Conservation (phyloP, 2,329 filamentous ascomycete species). For the Exophiala sp. region DNA sequence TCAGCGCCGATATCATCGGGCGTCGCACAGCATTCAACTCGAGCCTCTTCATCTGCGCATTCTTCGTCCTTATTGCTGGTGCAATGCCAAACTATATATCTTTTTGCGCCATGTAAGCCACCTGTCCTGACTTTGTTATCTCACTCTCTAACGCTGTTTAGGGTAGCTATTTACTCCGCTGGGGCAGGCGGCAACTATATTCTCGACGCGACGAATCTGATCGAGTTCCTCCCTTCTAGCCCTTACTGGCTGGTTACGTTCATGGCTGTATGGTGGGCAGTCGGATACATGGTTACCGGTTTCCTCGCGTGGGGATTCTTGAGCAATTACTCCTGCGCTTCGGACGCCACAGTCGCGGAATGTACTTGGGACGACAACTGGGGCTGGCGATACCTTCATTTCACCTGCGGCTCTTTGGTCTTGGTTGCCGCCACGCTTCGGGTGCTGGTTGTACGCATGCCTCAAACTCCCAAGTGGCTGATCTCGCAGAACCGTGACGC, state of each 20-base stretch:
- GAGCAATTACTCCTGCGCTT: conserved; percentile 46
- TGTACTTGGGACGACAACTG: conserved; percentile 52
- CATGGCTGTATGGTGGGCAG: conserved; percentile 35
- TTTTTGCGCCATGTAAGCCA: conserved; percentile 17
- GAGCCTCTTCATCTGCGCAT: conserved; percentile 59
- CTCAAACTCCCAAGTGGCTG: conserved; percentile 57
- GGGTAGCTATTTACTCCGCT: conserved; percentile 22
- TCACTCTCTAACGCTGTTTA: neutral
- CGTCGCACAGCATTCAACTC: conserved; percentile 66
- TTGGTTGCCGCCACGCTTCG: conserved; percentile 52
- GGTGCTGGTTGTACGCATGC: conserved; percentile 52
- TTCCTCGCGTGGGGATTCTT: conserved; percentile 56
- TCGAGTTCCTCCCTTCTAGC: conserved; percentile 55
- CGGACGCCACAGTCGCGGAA: conserved; percentile 35
- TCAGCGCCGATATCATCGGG: conserved; percentile 65
- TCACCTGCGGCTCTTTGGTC: conserved; percentile 52
- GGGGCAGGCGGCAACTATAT: conserved; percentile 24
- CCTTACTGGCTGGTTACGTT: conserved; percentile 57
- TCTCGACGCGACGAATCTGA: conserved; percentile 47
- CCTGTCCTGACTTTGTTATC: neutral
- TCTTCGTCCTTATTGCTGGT: conserved; percentile 62
- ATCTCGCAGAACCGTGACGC: conserved; percentile 52
- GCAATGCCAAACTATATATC: conserved; percentile 56
- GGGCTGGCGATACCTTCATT: conserved; percentile 59
- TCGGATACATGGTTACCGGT: conserved; percentile 31